phyloP scores from a whole-genome alignment of 2,329 filamentous ascomycete species.

The Fusarium incarnatum region DNA sequence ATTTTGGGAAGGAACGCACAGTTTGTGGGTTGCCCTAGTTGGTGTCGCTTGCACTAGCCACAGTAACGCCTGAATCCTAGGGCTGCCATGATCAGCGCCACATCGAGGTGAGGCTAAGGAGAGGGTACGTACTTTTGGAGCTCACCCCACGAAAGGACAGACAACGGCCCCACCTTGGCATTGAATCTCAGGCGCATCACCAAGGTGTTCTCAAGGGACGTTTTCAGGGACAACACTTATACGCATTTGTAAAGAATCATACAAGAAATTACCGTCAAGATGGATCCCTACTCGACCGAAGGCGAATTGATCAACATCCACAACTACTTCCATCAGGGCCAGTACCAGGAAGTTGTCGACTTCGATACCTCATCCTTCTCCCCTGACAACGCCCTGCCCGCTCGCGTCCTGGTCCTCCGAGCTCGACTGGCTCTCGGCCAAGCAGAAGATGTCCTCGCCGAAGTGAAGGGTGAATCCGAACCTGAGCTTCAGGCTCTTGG shows the following conservation, averaged over 20 bases:
- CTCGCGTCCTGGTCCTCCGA: conserved; percentile 82
- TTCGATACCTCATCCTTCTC: conserved; percentile 86
- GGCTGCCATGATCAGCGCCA: conserved; percentile 41
- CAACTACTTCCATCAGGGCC: conserved; percentile 80
- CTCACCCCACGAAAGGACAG: conserved; percentile 44
- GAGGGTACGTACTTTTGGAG: conserved; percentile 32
- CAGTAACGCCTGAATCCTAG: conserved; percentile 41
- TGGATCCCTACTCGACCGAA: conserved; percentile 78
- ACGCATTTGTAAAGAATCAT: conserved; percentile 20
- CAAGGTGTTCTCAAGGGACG: conserved; percentile 48
- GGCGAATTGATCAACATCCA: conserved; percentile 79
- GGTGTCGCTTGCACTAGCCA: conserved; percentile 41
- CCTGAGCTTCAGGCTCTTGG: conserved; percentile 82
- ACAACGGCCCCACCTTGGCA: conserved; percentile 44
- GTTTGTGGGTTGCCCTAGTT: conserved; percentile 55
- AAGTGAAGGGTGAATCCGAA: conserved; percentile 72
- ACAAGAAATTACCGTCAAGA: conserved; percentile 52
- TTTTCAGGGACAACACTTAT: conserved; percentile 32
- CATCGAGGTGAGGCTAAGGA: conserved; percentile 40
- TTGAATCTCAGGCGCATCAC: conserved; percentile 45
- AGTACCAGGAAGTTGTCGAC: conserved; percentile 87
- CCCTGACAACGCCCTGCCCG: conserved; percentile 79
- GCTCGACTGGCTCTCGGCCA: conserved; percentile 86
- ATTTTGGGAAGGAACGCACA: conserved; percentile 57
- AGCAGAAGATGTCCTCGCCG: conserved; percentile 76